These are phyloP conservation scores for Magnusiomyces paraingens DNA, from an alignment of 1,139 yeast genomes.

Conservation along the genomic window DNA sequence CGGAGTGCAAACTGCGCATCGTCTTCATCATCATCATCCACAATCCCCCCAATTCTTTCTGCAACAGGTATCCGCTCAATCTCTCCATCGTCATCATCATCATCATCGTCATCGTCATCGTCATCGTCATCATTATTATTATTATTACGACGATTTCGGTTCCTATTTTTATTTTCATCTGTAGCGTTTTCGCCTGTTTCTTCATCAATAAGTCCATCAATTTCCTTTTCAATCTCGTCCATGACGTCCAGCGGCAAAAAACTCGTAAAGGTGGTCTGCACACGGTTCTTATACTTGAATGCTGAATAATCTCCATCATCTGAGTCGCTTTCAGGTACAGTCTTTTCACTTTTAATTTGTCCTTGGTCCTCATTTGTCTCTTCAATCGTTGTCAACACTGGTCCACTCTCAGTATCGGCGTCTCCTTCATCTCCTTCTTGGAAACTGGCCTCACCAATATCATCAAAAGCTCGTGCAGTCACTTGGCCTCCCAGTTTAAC, in stretches of 20 bases:
- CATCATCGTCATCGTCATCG: not conserved
- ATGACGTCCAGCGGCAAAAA: slow-evolving; percentile 4
- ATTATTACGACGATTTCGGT: too few species aligned
- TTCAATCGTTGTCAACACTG: not conserved
- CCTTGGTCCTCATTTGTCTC: not conserved
- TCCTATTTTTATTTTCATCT: too few species aligned
- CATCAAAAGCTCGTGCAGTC: not conserved
- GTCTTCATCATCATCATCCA: too few species aligned
- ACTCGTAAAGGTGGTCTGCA: not conserved
- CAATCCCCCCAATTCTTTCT: too few species aligned
- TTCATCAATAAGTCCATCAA: too few species aligned
- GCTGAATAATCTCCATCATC: not conserved
- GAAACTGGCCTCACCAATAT: not conserved
- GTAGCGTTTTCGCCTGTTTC: too few species aligned
- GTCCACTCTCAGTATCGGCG: not conserved
- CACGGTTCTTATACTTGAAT: not conserved
- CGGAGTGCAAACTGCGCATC: too few species aligned
- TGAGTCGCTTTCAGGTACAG: not conserved
- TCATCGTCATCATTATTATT: not conserved
- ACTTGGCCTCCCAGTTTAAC: slow-evolving; percentile 13
- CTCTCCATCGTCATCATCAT: slow-evolving; percentile 4
- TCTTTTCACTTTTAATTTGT: not conserved
- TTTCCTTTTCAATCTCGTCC: too few species aligned
- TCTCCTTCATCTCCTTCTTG: slow-evolving; percentile 2
- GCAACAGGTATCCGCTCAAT: not conserved